Evolutionary conservation across 805 yeast species (phyloP), one percentile per base, ranked within the genome.

Genomic region (Yamadazyma philogaea): DNA sequence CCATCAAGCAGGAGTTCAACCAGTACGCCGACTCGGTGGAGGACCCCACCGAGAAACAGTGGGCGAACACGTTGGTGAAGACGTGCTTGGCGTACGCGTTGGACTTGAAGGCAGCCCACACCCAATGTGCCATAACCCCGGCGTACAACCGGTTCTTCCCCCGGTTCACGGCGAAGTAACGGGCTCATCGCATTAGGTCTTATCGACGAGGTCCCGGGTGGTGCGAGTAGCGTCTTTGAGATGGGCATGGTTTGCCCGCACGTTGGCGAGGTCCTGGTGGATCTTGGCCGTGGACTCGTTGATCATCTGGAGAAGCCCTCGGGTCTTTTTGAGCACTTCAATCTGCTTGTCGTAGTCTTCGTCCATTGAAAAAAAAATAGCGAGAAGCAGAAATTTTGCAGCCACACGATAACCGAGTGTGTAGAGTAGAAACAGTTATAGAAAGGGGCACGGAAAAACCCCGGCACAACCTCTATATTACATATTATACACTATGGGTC

Each of bases 71-170:
- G 3, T 36, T 49, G 16, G 34, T 33, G 12, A 46, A 49, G 22
- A 42, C 50, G 4, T 46, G 53, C 37, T 30, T 49, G 3, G 36
- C 47, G 42, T 46, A 46, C 35, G 32, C 31, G 3, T 12, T 47
- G 12, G 36, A 37, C 12, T 19, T 42, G 24, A 43, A 46, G 26
- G 24, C 16, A 6, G 40, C n/a, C 12, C 19, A 24, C 4, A 16
- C 12, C 5, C 20, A 12, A 12, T 39, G 39, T 15, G 32, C n/a
- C 11, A 7, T 44, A 3, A n/a, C 34, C 5, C n/a, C 12, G 12
- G 50, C 50, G 2, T 49, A 46, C 24, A 42, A 49, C 37, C 6
- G 17, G 5, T 49, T 30, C 19, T 49, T 49, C 14, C 53, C 53
- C 6, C 42, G 35, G 27, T 40, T 44, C 22, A 24, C 31, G 10